These are phyloP conservation scores for Carex scoparia DNA, from an alignment of 176 grass and related monocot genomes.

Conservation along the genomic window DNA sequence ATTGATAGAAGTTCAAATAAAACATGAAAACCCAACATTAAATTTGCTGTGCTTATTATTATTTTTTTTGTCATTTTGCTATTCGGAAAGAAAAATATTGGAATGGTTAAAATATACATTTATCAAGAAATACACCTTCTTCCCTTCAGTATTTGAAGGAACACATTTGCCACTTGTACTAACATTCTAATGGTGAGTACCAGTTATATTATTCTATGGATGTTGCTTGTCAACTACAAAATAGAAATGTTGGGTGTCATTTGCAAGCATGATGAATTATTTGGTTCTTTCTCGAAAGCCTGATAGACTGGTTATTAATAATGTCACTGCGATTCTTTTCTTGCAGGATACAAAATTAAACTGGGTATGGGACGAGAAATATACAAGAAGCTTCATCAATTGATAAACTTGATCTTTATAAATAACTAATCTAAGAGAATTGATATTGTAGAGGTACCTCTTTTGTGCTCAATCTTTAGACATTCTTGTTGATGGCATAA, in stretches of 20 bases:
- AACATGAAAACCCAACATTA: neutral
- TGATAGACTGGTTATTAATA: neutral
- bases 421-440: neutral
- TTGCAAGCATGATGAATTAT: neutral
- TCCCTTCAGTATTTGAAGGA: neutral
- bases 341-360: constrained; percentile 9
- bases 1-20: neutral
- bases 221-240: neutral
- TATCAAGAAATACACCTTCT: neutral
- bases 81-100: neutral
- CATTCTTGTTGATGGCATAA: neutral
- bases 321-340: neutral
- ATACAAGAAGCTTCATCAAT: neutral
- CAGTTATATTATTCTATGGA: neutral
- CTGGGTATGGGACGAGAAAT: neutral
- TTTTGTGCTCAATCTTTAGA: neutral
- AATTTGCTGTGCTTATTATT: neutral
- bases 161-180: neutral
- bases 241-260: neutral
- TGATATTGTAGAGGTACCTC: neutral
- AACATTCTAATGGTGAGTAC: neutral
- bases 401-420: constrained; percentile 11
- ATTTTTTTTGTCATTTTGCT: neutral
- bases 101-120: neutral
- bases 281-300: neutral